Evolutionary conservation across 2,329 filamentous ascomycete genomes (phyloP).

Genomic region (Immersiporthe knoxdaviesiana): DNA sequence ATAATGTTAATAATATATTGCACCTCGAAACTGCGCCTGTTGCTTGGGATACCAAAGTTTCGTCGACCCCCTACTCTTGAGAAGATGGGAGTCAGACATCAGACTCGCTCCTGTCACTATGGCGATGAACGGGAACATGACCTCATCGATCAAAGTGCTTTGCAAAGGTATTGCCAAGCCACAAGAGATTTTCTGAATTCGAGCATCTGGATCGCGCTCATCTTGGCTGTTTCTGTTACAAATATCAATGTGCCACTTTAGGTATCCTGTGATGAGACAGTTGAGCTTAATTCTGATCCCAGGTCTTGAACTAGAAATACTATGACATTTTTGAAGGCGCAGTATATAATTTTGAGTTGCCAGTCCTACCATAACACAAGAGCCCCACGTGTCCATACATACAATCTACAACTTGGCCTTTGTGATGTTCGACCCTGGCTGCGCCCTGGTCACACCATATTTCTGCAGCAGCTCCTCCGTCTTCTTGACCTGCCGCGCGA

Average conservation of each 20-base stretch:
- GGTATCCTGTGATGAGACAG: too few species aligned
- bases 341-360: not conserved
- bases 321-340: not conserved
- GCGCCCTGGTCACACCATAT: conserved; percentile 51
- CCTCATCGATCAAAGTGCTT: too few species aligned
- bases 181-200: too few species aligned
- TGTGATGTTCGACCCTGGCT: conserved; percentile 58
- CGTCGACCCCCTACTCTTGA: not conserved
- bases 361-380: not conserved
- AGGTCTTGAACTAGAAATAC: not conserved
- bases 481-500: conserved; percentile 66
- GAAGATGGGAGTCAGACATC: not conserved
- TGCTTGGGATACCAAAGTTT: not conserved
- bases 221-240: too few species aligned
- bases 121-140: too few species aligned
- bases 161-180: too few species aligned
- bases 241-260: too few species aligned
- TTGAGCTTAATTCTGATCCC: too few species aligned
- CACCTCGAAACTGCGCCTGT: not conserved
- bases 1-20: not conserved
- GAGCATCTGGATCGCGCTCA: too few species aligned
- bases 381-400: not conserved
- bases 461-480: conserved; percentile 67
- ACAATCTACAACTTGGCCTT: conserved; percentile 50
- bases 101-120: not conserved